phyloP scores from a whole-genome alignment of 169 alveolate genomes.

The Cryptosporidium ryanae region DNA sequence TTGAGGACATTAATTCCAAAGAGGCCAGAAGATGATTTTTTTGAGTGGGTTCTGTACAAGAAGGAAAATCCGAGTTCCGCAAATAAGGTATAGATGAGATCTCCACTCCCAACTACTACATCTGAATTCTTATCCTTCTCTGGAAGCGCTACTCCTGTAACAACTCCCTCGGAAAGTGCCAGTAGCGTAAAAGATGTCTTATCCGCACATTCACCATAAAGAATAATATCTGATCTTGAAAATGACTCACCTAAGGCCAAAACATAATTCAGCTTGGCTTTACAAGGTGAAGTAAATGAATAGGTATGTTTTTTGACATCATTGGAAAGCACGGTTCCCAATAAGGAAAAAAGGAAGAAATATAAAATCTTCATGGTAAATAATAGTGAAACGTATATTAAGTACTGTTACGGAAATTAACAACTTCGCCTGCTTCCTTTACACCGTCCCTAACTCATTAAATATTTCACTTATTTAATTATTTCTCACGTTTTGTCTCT shows the following conservation, averaged over 20 bases:
- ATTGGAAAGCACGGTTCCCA: too few relatives aligned
- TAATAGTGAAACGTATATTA: too few relatives aligned
- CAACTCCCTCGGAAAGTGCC: constrained; percentile 1
- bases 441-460: too few relatives aligned
- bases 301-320: not conserved
- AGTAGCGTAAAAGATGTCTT: constrained; percentile 6
- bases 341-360: too few relatives aligned
- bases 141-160: constrained; percentile 4
- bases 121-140: not conserved
- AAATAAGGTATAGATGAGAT: not conserved
- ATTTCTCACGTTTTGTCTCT: too few relatives aligned
- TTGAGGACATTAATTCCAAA: too few relatives aligned
- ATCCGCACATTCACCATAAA: constrained; percentile 15
- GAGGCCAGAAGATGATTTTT: too few relatives aligned
- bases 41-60: constrained; percentile 8
- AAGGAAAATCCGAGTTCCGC: not conserved
- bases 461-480: too few relatives aligned
- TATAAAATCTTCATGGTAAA: too few relatives aligned
- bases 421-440: too few relatives aligned
- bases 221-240: constrained; percentile 25
- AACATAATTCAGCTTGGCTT: not conserved
- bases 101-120: not conserved
- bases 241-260: not conserved
- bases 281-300: constrained; percentile 20
- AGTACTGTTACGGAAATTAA: too few relatives aligned